Evolutionary conservation across 73 alveolate genomes (phyloP).

Genomic region (Stentor coeruleus): DNA sequence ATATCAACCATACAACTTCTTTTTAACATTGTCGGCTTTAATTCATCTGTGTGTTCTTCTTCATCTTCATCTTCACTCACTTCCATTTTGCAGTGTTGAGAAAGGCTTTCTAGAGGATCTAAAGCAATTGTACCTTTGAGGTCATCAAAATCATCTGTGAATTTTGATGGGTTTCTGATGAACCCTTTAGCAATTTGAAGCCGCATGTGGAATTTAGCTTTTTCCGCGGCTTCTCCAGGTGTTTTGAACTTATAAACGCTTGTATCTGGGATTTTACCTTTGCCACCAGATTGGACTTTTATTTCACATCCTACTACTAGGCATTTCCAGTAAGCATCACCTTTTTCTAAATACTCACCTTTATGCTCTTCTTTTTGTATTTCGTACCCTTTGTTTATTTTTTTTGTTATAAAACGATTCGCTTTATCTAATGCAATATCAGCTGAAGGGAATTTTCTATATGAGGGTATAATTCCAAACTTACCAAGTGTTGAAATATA

Average conservation of each 20-base stretch:
- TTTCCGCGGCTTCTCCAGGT: not conserved
- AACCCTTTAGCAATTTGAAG: not conserved
- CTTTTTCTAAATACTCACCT: slow-evolving; percentile 23
- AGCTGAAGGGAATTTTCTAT: not conserved
- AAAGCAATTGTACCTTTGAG: not conserved
- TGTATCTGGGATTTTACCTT: not conserved
- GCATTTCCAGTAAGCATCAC: not conserved
- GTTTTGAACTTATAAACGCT: not conserved
- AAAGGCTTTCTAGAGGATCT: not conserved
- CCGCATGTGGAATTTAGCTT: not conserved
- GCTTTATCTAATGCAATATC: not conserved
- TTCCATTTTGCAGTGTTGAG: not conserved
- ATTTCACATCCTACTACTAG: not conserved
- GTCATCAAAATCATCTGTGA: slow-evolving; percentile 1
- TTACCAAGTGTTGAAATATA: not conserved
- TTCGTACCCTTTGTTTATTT: not conserved
- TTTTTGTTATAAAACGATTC: not conserved
- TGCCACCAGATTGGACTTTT: not conserved
- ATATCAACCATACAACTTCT: slow-evolving; percentile 7
- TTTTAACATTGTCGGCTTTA: not conserved
- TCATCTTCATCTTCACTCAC: slow-evolving; percentile 20
- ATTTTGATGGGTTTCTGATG: not conserved
- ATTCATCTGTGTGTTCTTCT: not conserved
- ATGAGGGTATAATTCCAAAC: not conserved
- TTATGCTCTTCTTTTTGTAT: not conserved